Evolutionary conservation across 2,329 filamentous ascomycete genomes (phyloP).

Genomic region (Reticulascus tulasneorum): DNA sequence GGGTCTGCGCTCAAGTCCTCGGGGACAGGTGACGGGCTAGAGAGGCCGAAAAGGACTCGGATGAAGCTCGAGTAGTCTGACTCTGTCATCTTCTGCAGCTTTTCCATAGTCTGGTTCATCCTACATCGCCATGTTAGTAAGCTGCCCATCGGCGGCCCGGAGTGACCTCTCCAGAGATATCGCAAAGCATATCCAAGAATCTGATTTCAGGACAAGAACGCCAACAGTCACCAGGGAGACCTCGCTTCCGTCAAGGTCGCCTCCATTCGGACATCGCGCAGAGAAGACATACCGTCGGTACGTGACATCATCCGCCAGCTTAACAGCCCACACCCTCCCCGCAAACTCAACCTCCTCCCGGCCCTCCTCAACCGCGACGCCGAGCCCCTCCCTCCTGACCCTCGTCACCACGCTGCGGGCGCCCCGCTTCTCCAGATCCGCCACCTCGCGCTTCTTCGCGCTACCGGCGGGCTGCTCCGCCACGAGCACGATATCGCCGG

Average conservation of each 20-base stretch:
- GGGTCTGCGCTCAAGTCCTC: constrained; percentile 35
- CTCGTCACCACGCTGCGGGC: constrained; percentile 67
- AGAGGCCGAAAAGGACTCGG: constrained; percentile 58
- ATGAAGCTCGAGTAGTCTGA: constrained; percentile 57
- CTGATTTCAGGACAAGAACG: too few relatives aligned
- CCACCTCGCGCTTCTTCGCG: constrained; percentile 69
- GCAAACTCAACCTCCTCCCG: constrained; percentile 38
- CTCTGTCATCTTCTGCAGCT: constrained; percentile 53
- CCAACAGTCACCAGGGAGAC: too few relatives aligned
- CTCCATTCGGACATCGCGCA: too few relatives aligned
- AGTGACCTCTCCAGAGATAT: too few relatives aligned
- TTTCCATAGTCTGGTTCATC: constrained; percentile 62
- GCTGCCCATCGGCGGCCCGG: too few relatives aligned
- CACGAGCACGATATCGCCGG: constrained; percentile 74
- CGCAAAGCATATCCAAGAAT: too few relatives aligned
- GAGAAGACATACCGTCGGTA: constrained; percentile 45
- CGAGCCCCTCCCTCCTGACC: constrained; percentile 54
- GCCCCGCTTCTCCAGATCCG: constrained; percentile 65
- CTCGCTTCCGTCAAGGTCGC: too few relatives aligned
- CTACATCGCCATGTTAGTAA: too few relatives aligned
- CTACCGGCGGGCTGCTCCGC: constrained; percentile 70
- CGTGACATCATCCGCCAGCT: constrained; percentile 66
- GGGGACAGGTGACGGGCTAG: constrained; percentile 46
- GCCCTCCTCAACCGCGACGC: constrained; percentile 67
- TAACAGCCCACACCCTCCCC: constrained; percentile 59